Percentiles rank a stretch among this genome's conserved stretches.
These are phyloP conservation scores for Phytophthora melonis DNA, from an alignment of 352 stramenopile genomes.

Conservation along the genomic window DNA sequence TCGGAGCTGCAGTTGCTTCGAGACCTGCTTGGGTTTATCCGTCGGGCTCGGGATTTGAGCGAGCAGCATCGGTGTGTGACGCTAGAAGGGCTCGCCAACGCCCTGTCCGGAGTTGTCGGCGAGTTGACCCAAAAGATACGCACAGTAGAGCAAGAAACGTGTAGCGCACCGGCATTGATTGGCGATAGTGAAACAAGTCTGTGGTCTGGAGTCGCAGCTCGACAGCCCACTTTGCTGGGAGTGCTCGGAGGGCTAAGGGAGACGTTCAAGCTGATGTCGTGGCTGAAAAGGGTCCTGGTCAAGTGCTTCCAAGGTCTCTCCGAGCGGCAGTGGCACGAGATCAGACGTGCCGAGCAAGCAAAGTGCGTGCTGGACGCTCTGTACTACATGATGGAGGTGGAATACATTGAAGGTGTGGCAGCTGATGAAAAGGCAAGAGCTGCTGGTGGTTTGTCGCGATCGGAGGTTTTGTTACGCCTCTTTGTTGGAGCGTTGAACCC, in stretches of 20 bases:
- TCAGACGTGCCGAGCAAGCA: constrained; percentile 48
- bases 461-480: constrained; percentile 55
- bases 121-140: constrained; percentile 36
- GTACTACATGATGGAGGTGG: constrained; percentile 51
- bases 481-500: constrained; percentile 56
- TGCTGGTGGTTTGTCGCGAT: constrained; percentile 39
- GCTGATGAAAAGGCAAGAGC: constrained; percentile 1
- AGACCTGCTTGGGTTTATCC: constrained; percentile 45
- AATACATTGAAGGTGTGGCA: constrained; percentile 47
- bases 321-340: constrained; percentile 27
- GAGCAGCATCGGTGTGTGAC: constrained; percentile 41
- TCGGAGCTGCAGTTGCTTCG: constrained; percentile 66
- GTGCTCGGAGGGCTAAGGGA: constrained; percentile 52
- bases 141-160: constrained; percentile 32
- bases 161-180: neutral
- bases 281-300: constrained; percentile 47
- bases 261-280: constrained; percentile 55
- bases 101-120: constrained; percentile 44
- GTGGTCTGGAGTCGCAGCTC: constrained; percentile 32
- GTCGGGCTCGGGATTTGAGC: constrained; percentile 14
- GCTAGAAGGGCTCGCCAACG: constrained; percentile 62
- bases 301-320: constrained; percentile 45
- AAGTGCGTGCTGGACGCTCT: constrained; percentile 55
- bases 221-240: constrained; percentile 56
- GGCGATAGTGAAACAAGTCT: constrained; percentile 18